Conservation (phyloP, 805 yeast genomes). For the Candida railenensis region DNA sequence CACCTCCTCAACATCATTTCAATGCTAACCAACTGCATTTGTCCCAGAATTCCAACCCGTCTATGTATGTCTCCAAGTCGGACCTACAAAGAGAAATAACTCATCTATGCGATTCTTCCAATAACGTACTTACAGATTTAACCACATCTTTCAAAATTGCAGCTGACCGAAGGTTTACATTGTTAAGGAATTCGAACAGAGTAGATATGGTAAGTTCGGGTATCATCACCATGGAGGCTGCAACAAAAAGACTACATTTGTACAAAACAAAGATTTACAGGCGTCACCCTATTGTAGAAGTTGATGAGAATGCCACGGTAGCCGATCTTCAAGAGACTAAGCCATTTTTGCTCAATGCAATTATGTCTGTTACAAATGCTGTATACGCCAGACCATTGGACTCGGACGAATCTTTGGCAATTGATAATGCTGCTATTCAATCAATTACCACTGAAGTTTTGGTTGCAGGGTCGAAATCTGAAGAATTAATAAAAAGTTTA, state of each 20-base stretch:
- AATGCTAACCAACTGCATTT: neutral
- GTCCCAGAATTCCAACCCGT: conserved; percentile 2
- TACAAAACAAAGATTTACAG: conserved; percentile 50
- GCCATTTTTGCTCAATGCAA: conserved; percentile 63
- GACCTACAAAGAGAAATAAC: conserved; percentile 44
- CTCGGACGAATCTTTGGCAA: conserved; percentile 40
- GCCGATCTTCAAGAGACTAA: conserved; percentile 47
- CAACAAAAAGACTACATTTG: conserved; percentile 48
- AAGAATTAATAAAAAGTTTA: conserved; percentile 64
- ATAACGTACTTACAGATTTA: conserved; percentile 36
- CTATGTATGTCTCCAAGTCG: conserved; percentile 27
- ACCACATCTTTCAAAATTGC: conserved; percentile 46
- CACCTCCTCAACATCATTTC: neutral
- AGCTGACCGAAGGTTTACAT: conserved; percentile 41
- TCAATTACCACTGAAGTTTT: conserved; percentile 58
- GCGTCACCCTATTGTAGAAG: conserved; percentile 55
- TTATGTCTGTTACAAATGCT: conserved; percentile 61
- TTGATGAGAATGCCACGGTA: conserved; percentile 44
- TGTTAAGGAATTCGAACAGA: conserved; percentile 22
- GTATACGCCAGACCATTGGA: conserved; percentile 32
- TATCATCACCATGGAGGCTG: conserved; percentile 57
- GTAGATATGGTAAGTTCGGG: conserved; percentile 60
- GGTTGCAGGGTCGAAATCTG: conserved; percentile 66
- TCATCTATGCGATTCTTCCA: conserved; percentile 31
- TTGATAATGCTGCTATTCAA: conserved; percentile 55